Base-by-base conservation (phyloP, 2,329 filamentous ascomycete genomes). In the Septoria petroselini region DNA sequence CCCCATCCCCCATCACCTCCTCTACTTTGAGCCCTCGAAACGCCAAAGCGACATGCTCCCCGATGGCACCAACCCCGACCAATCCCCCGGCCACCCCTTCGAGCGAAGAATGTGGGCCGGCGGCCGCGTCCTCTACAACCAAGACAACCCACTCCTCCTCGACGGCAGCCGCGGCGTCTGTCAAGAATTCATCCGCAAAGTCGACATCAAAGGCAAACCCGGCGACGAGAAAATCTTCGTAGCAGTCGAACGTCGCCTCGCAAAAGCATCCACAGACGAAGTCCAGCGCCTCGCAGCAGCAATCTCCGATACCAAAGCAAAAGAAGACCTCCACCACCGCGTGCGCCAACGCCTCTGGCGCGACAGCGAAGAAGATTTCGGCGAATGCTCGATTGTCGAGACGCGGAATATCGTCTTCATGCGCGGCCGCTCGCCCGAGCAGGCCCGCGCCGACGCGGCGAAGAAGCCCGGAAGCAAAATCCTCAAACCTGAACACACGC, bases 21-120 rank as follows among this genome's bases (percentile, higher is more conserved):
- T 91, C 57, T 94, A 94, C 73, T 96, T 95, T 71, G 88, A 90
- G 52, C 79, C 86, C 8, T 79, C 82, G 55, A 73, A 85, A 14
- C 74, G 79, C 1, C 72, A 80, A 11, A 79, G 77, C 6, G 60
- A 74, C 27, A 79, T 97, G 35, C 77, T 89, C 14, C 74, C 82
- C 1, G 93, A 98, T 71, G 91, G 93, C 50, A 94, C 91, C 1
- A 91, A 97, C 66, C 74, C 80, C 3, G 75, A 85, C 45, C 89
- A 95, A 65, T 83, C 77, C 18, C 91, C 91, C 0, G 88, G 85
- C 1, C 65, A 66, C 3, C 82, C 83, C 1, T 95, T 87, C 66
- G 77, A 77, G 42, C 80, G 87, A 17, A 83, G 93, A 14, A 82
- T 98, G 73, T 98, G 93, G 93, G 88, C 88, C 11, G 90, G 91